Evolutionary conservation across 495 filamentous ascomycete species (phyloP).

Genomic region (Penicillium herquei): DNA sequence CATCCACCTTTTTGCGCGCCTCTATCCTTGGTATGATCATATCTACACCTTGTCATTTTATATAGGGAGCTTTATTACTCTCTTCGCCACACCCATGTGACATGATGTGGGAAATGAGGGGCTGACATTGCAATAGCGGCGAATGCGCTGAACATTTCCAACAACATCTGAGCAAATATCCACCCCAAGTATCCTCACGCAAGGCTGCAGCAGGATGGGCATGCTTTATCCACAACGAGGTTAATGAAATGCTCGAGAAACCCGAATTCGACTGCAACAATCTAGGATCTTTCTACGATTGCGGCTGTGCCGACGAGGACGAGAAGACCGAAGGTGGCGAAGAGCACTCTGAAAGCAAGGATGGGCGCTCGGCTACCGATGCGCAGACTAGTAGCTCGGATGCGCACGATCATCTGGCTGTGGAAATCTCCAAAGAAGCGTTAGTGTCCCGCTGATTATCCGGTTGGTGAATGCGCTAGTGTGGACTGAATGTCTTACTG

Average conservation of each 20-base stretch:
- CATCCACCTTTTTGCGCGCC: slow-evolving; percentile 83
- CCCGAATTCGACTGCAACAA: slow-evolving; percentile 81
- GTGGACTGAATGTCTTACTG: not conserved
- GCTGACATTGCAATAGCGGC: slow-evolving; percentile 55
- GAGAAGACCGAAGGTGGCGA: slow-evolving; percentile 28
- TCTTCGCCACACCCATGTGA: not conserved
- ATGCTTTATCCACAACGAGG: slow-evolving; percentile 91
- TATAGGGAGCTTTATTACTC: not conserved
- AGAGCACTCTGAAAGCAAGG: not conserved
- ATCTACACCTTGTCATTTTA: not conserved
- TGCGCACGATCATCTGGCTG: slow-evolving; percentile 22
- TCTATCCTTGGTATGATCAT: slow-evolving; percentile 74
- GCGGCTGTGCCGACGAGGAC: slow-evolving; percentile 87
- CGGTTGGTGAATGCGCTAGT: not conserved
- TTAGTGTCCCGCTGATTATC: slow-evolving; percentile 19
- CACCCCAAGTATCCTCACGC: slow-evolving; percentile 85
- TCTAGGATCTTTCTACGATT: slow-evolving; percentile 92
- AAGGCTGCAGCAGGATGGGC: slow-evolving; percentile 87
- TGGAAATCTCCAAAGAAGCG: slow-evolving; percentile 46
- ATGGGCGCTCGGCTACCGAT: slow-evolving; percentile 7
- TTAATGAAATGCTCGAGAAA: slow-evolving; percentile 85
- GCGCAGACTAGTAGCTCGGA: slow-evolving; percentile 3
- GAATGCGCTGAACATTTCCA: slow-evolving; percentile 94
- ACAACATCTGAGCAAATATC: slow-evolving; percentile 73
- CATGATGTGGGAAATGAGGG: slow-evolving; percentile 1